Evolutionary conservation across 331 rosid species (phyloP).

Genomic region (Rhamnella rubrinervis): DNA sequence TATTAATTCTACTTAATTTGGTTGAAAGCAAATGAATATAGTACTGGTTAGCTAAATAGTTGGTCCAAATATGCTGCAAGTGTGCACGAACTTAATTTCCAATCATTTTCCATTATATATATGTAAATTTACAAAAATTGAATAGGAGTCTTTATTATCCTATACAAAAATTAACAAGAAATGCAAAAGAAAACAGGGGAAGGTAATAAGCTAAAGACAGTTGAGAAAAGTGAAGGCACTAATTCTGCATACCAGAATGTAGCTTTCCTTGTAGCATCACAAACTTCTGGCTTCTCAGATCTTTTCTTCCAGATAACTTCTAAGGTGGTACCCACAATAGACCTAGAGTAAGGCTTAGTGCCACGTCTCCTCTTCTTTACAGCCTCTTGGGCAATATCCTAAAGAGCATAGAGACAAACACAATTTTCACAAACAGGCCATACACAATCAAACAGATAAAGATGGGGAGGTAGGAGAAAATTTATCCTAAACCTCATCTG

Average conservation of each 20-base stretch:
- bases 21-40: too few species aligned
- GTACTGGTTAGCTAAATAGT: too few species aligned
- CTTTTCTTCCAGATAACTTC: slow-evolving; percentile 84
- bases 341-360: slow-evolving; percentile 82
- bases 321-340: slow-evolving; percentile 85
- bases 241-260: slow-evolving; percentile 64
- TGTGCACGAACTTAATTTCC: not conserved
- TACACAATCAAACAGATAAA: too few species aligned
- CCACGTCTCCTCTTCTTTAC: slow-evolving; percentile 80
- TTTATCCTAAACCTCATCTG: too few species aligned
- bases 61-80: not conserved
- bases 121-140: too few species aligned
- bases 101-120: too few species aligned
- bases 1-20: too few species aligned
- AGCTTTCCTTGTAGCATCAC: slow-evolving; percentile 92
- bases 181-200: not conserved
- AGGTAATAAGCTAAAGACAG: not conserved
- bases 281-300: slow-evolving; percentile 80
- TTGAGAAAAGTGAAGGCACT: not conserved
- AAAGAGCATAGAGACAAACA: slow-evolving; percentile 2
- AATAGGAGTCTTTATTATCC: too few species aligned
- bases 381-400: slow-evolving; percentile 91
- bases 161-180: not conserved
- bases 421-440: not conserved
- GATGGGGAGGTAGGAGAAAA: too few species aligned